Percentiles rank a stretch among this genome's conserved stretches.
Conservation (phyloP, 129 eudicot genomes). For the Tagetes patula region DNA sequence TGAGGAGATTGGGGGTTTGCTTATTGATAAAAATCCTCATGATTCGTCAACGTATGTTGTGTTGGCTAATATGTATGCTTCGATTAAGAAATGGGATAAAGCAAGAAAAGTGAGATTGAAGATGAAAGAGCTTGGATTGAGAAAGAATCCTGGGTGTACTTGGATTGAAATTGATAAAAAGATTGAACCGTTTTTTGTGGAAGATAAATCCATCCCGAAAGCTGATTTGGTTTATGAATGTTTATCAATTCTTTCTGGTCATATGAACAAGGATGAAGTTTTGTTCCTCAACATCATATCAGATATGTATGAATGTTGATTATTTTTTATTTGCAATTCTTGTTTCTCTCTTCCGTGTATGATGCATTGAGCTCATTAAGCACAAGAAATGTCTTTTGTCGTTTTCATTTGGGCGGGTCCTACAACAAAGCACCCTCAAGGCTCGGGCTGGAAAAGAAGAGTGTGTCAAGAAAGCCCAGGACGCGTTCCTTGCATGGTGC, state of each 20-base stretch:
- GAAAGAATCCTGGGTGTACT: constrained; percentile 39
- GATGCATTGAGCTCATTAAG: no score
- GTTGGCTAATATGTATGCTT: constrained; percentile 41
- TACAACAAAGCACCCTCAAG: no score
- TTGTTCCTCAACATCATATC: neutral
- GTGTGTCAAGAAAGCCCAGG: no score
- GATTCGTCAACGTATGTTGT: constrained; percentile 34
- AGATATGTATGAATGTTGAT: constrained; percentile 1
- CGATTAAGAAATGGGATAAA: constrained; percentile 36
- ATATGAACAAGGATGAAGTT: constrained; percentile 34
- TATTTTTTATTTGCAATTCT: neutral
- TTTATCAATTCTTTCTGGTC: constrained; percentile 28
- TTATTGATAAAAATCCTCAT: constrained; percentile 33
- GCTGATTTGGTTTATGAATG: constrained; percentile 35
- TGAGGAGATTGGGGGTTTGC: constrained; percentile 32
- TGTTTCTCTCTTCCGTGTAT: no score
- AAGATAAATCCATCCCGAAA: constrained; percentile 31
- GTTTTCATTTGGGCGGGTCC: no score
- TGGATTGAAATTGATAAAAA: constrained; percentile 40
- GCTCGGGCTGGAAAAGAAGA: no score
- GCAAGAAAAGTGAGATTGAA: constrained; percentile 39
- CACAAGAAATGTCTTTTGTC: no score
- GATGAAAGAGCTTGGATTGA: constrained; percentile 40
- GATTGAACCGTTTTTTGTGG: constrained; percentile 36
- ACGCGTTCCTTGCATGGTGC: no score